Percentiles rank a stretch among this genome's conserved stretches.
phyloP scores from a whole-genome alignment of 192 early-diverging fungal genomes.

The Phlyctochytrium bullatum region DNA sequence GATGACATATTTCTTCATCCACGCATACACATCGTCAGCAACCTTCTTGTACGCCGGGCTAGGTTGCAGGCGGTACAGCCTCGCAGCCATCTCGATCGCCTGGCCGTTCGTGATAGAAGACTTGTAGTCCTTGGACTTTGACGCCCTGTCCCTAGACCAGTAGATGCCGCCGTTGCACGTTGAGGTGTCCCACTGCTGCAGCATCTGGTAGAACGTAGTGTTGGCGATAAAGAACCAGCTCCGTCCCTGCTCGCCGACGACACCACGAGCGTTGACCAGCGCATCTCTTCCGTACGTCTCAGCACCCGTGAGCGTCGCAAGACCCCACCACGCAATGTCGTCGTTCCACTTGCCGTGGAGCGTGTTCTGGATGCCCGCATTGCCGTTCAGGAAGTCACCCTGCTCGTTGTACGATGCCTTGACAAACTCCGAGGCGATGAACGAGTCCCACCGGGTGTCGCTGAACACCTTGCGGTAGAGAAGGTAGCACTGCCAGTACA shows the following conservation, averaged over 20 bases:
- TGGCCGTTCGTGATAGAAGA: slow-evolving; percentile 43
- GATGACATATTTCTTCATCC: no score
- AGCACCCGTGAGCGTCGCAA: no score
- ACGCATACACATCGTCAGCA: slow-evolving; percentile 30
- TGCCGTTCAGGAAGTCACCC: slow-evolving; percentile 19
- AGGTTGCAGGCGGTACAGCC: slow-evolving; percentile 27
- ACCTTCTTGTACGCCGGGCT: slow-evolving; percentile 28
- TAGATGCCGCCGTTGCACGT: slow-evolving; percentile 44
- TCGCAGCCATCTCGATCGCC: slow-evolving; percentile 29
- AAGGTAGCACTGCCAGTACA: slow-evolving; percentile 20
- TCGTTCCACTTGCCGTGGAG: slow-evolving; percentile 40
- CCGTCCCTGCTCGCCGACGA: slow-evolving; percentile 13
- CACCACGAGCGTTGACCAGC: slow-evolving; percentile 18
- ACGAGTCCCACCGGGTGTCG: slow-evolving; percentile 13
- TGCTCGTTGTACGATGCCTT: slow-evolving; percentile 1
- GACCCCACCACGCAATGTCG: slow-evolving; percentile 49
- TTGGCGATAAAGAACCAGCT: slow-evolving; percentile 24
- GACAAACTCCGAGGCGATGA: slow-evolving; percentile 6
- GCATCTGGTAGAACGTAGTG: slow-evolving; percentile 39
- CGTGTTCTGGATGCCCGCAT: slow-evolving; percentile 10
- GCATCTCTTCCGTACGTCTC: no score
- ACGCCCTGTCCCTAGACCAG: slow-evolving; percentile 44
- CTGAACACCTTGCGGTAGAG: slow-evolving; percentile 6
- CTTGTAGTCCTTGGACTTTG: slow-evolving; percentile 30
- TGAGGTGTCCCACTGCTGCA: slow-evolving; percentile 39